Conservation (phyloP, 768 basidiomycete species). For the Phanerochaete carnosa region DNA sequence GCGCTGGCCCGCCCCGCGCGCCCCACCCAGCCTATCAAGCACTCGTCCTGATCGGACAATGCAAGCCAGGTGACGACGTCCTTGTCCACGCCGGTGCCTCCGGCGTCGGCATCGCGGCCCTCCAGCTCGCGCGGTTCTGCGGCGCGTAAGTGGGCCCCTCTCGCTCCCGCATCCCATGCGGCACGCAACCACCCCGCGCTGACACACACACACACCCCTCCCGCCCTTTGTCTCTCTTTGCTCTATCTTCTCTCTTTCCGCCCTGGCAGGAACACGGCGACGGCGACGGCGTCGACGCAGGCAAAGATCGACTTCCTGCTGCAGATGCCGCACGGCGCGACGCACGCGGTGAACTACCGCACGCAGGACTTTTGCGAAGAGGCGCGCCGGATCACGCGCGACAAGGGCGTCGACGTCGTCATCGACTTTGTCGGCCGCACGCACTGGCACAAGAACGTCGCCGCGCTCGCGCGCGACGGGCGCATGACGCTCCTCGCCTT, state of each 20-base stretch:
- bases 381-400: constrained; percentile 63
- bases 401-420: constrained; percentile 76
- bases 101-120: constrained; percentile 86
- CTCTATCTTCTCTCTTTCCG: no score
- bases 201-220: no score
- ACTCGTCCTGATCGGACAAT: constrained; percentile 60
- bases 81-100: constrained; percentile 91
- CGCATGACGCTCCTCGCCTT: constrained; percentile 67
- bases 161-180: no score
- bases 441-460: constrained; percentile 74
- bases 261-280: constrained; percentile 59
- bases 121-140: constrained; percentile 75
- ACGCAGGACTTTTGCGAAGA: constrained; percentile 75
- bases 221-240: no score
- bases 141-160: constrained; percentile 59
- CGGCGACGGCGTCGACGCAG: constrained; percentile 80
- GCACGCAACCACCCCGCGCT: no score
- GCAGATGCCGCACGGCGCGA: constrained; percentile 62
- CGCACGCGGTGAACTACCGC: constrained; percentile 81
- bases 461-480: constrained; percentile 66
- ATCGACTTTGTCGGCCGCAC: constrained; percentile 81
- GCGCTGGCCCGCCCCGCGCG: not conserved
- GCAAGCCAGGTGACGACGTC: constrained; percentile 70
- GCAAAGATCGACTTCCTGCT: constrained; percentile 81
- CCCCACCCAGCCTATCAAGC: constrained; percentile 52